Evolutionary conservation across 768 basidiomycete genomes (phyloP).

Genomic region (Agaricus blazei): DNA sequence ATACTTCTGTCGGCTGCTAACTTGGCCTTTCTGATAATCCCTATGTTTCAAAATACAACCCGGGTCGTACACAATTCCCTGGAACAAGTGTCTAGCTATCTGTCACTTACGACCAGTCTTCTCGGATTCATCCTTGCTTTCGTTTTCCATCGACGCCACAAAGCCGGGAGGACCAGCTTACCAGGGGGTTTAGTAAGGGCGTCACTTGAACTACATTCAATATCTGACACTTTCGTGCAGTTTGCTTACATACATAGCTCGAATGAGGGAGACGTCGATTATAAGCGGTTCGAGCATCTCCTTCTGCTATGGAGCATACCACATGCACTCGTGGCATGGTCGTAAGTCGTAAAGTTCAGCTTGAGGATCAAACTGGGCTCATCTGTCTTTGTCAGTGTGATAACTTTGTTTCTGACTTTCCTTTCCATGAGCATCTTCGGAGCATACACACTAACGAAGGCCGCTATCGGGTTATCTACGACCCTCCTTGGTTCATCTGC

Average conservation of each 20-base stretch:
- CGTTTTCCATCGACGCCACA: neutral
- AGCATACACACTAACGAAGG: neutral
- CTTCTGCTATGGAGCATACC: conserved; percentile 5
- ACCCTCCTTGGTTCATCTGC: neutral
- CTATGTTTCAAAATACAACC: neutral
- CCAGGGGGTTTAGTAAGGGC: neutral
- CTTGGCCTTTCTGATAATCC: conserved; percentile 2
- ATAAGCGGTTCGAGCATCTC: neutral
- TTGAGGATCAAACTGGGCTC: neutral
- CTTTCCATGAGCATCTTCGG: conserved; percentile 4
- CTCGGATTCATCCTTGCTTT: conserved; percentile 1
- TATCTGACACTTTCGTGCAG: neutral
- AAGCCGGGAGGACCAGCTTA: neutral
- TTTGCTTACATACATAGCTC: neutral
- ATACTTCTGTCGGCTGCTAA: conserved; percentile 6
- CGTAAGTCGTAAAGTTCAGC: neutral
- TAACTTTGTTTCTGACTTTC: conserved; percentile 3
- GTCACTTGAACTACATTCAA: neutral
- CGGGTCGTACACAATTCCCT: neutral
- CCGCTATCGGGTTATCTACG: neutral
- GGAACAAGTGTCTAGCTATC: conserved; percentile 1
- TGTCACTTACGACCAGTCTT: neutral
- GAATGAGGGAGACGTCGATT: neutral
- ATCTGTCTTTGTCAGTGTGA: neutral
- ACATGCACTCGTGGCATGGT: conserved; percentile 4